These are phyloP conservation scores for Epicoccum sorghinum DNA, from an alignment of 2,329 filamentous ascomycete species.

Conservation along the genomic window DNA sequence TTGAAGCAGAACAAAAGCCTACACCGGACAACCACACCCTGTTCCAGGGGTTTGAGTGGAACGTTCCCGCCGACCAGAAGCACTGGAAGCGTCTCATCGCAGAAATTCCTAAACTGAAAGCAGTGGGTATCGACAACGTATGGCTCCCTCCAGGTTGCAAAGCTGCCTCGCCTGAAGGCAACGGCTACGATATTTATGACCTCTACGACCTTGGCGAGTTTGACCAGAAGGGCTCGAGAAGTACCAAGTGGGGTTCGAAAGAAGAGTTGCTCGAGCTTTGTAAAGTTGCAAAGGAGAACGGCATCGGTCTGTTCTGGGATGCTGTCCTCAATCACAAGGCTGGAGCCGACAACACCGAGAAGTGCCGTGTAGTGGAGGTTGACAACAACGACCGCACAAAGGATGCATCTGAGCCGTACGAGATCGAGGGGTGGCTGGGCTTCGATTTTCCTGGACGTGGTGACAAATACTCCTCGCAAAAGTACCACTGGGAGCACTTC, in stretches of 20 bases:
- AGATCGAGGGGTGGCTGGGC: slow-evolving; percentile 72
- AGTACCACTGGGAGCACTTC: slow-evolving; percentile 72
- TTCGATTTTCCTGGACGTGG: slow-evolving; percentile 69
- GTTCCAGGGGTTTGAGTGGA: slow-evolving; percentile 77
- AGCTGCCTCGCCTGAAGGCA: slow-evolving; percentile 64
- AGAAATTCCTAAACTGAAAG: slow-evolving; percentile 60
- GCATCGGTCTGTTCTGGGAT: slow-evolving; percentile 69
- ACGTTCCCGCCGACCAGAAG: slow-evolving; percentile 63
- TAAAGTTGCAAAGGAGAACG: slow-evolving; percentile 57
- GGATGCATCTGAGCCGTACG: slow-evolving; percentile 60
- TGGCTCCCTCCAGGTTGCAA: slow-evolving; percentile 78
- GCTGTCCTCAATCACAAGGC: slow-evolving; percentile 76
- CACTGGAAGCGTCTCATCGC: slow-evolving; percentile 66
- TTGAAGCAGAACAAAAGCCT: slow-evolving; percentile 32
- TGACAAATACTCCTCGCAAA: slow-evolving; percentile 64
- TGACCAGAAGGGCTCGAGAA: slow-evolving; percentile 67
- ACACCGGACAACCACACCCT: slow-evolving; percentile 54
- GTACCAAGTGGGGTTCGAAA: slow-evolving; percentile 73
- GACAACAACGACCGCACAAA: slow-evolving; percentile 63
- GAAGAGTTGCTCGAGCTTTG: slow-evolving; percentile 64
- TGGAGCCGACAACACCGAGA: slow-evolving; percentile 69
- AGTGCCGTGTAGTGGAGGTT: slow-evolving; percentile 68
- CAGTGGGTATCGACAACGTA: slow-evolving; percentile 59
- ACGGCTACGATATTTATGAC: slow-evolving; percentile 69
- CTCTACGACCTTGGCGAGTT: slow-evolving; percentile 75